Conservation (phyloP, 768 basidiomycete genomes). For the Russula sp. region DNA sequence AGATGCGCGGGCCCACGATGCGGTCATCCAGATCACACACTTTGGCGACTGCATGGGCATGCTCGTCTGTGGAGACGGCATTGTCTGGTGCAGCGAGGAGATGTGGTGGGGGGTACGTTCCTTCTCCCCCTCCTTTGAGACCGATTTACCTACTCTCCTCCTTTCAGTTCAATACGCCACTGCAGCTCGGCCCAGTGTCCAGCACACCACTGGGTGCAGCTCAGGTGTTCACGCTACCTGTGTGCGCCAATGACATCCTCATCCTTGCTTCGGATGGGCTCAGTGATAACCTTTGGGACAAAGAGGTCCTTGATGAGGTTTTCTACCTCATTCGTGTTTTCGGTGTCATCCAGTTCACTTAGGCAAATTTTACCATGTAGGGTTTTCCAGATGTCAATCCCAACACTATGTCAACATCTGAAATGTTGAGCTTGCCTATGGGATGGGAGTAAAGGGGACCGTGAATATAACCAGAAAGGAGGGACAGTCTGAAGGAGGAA, state of each 20-base stretch:
- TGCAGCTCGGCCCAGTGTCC: constrained; percentile 56
- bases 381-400: too few relatives aligned
- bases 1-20: constrained; percentile 35
- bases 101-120: constrained; percentile 81
- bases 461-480: too few relatives aligned
- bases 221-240: constrained; percentile 62
- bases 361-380: too few relatives aligned
- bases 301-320: constrained; percentile 83
- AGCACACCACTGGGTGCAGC: constrained; percentile 63
- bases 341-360: too few relatives aligned
- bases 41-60: constrained; percentile 86
- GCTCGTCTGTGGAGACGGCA: constrained; percentile 70
- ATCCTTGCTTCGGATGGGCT: constrained; percentile 80
- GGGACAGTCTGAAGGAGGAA: too few relatives aligned
- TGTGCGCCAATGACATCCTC: constrained; percentile 65
- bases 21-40: constrained; percentile 75
- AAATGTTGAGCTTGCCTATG: too few relatives aligned
- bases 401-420: too few relatives aligned
- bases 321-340: too few relatives aligned
- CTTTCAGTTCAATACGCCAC: constrained; percentile 53
- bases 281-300: constrained; percentile 85
- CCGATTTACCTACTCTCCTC: constrained; percentile 2
- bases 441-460: too few relatives aligned
- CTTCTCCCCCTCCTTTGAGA: neutral
- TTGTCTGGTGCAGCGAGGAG: constrained; percentile 84